Base-by-base conservation (phyloP, 2,329 filamentous ascomycete genomes). In the Byssothecium circinans region DNA sequence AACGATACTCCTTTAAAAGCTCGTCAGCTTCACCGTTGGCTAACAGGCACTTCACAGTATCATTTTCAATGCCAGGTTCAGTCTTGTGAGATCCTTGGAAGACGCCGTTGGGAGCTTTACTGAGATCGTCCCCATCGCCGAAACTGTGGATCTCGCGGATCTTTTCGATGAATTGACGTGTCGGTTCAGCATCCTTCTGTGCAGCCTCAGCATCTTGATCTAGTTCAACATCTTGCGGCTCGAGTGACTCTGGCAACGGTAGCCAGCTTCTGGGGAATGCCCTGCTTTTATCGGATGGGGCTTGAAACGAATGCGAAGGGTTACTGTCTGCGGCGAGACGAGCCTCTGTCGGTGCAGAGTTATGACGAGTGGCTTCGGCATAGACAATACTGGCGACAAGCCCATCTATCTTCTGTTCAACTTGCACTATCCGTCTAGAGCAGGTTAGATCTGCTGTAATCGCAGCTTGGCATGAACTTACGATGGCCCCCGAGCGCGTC, bases 381-480 rank as follows among this genome's bases (percentile, higher is more conserved):
- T 57, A 58, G 8, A 60, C 55, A 39, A 70, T 58, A 22, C 55
- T 64, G 14, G 67, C 63, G 22, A 69, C 61, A 18, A 70, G 57
- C 6, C 66, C 62, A 53, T 70, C 65, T 18, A 70, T 64, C 43
- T 68, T 70, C 29, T 65, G 59, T 41, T 69, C 67, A 1, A 70
- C 65, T 49, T 69, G 66, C 12, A 62, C 58, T 8, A 70, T 70
- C 18, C 67, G 66, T 35, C 67, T 68, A 33, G 8, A 4, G 8
- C 8, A 17, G 25, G 23, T 52, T 19, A 50, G 29, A 33, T 29
- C 17, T 25, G 30, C 11, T 27, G 7, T 7, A 15, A 20, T 17
- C 25, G 15, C 23, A 41, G 11, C n/a, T 27, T 17, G 20, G n/a
- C n/a, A n/a, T 27, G 11, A 40, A 36, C 65, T 55, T 56, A 69